These are phyloP conservation scores for Ceratobasidium sp. DNA, from an alignment of 1,284 basidiomycete species.

Conservation along the genomic window DNA sequence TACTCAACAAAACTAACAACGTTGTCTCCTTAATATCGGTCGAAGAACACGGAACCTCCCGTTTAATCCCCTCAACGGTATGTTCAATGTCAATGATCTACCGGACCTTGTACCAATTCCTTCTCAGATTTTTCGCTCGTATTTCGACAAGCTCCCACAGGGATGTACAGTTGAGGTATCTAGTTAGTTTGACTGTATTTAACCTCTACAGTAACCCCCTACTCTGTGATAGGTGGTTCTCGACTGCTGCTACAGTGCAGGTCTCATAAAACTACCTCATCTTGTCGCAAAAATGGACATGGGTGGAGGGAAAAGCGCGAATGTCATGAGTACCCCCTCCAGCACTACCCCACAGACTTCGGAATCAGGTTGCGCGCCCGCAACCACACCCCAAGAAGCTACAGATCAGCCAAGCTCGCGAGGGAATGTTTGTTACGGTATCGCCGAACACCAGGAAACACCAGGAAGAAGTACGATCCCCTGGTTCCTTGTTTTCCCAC, in stretches of 20 bases:
- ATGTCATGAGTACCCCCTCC: not conserved
- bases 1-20: not conserved
- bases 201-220: not conserved
- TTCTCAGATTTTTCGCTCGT: conserved; percentile 19
- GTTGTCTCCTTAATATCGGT: conserved; percentile 22
- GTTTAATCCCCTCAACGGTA: conserved; percentile 33
- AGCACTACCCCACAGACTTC: not conserved
- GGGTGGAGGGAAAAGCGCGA: not conserved
- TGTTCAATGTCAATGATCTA: not conserved
- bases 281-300: conserved; percentile 18
- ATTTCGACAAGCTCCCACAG: conserved; percentile 16
- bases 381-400: not conserved
- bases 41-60: not conserved
- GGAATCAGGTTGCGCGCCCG: not conserved
- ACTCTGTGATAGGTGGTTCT: conserved; percentile 14
- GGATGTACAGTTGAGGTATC: conserved; percentile 38
- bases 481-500: not conserved
- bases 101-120: not conserved
- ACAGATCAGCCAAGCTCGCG: not conserved
- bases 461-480: not conserved
- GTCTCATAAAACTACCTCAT: conserved; percentile 20
- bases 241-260: conserved; percentile 39
- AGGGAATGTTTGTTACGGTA: not conserved
- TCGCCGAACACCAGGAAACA: not conserved
- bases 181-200: not conserved